Percentiles rank a stretch among this genome's conserved stretches.
These are phyloP conservation scores for Mycena venus DNA, from an alignment of 768 basidiomycete species.

Conservation along the genomic window DNA sequence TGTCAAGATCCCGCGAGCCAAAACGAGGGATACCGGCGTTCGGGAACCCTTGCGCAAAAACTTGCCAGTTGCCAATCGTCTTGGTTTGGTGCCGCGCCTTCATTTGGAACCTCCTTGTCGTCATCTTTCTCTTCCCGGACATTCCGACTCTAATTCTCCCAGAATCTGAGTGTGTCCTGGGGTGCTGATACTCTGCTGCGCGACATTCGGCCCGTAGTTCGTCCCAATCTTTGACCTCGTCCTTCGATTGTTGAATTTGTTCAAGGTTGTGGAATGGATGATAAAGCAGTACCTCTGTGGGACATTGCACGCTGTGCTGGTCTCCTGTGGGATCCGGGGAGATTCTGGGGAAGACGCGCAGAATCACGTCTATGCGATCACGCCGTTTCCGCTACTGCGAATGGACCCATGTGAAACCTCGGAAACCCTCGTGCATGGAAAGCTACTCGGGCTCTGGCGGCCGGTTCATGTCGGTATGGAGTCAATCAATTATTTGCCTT, in stretches of 20 bases:
- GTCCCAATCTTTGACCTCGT: not conserved
- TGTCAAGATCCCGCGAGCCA: not conserved
- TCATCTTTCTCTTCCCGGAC: constrained; percentile 3
- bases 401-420: not conserved
- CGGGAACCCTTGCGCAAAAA: constrained; percentile 6
- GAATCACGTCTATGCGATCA: not conserved
- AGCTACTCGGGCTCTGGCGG: not conserved
- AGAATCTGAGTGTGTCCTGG: constrained; percentile 9
- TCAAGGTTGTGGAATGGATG: constrained; percentile 1
- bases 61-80: constrained; percentile 20
- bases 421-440: constrained; percentile 8
- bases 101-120: not conserved
- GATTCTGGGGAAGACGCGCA: constrained; percentile 18
- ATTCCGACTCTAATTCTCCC: not conserved
- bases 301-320: constrained; percentile 21
- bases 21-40: not conserved
- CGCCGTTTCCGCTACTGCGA: not conserved
- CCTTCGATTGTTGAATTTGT: not conserved
- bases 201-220: constrained; percentile 1
- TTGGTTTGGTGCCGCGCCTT: not conserved
- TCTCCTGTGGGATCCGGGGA: constrained; percentile 33
- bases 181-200: not conserved
- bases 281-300: not conserved
- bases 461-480: constrained; percentile 11
- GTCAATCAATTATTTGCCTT: not conserved